Conservation (phyloP, 2,329 filamentous ascomycete species). For the Pseudocercospora crystallina region DNA sequence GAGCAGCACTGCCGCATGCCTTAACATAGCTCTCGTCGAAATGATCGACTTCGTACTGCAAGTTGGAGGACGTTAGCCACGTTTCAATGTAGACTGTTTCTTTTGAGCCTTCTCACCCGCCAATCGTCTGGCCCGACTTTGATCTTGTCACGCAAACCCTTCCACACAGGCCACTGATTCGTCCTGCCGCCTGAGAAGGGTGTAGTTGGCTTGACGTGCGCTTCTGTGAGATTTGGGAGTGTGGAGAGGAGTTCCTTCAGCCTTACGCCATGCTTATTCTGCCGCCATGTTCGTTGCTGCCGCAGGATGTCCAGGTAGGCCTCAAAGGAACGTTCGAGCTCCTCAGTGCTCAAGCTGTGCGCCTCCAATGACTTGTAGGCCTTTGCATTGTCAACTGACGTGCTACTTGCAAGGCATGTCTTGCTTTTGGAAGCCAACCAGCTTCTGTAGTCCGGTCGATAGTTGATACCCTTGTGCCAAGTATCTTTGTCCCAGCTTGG, state of each 20-base stretch:
- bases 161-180: constrained; percentile 22
- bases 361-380: neutral
- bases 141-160: constrained; percentile 12
- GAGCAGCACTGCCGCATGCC: constrained; percentile 16
- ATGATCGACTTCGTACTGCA: constrained; percentile 9
- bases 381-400: too few species aligned
- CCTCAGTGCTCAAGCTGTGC: constrained; percentile 16
- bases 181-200: constrained; percentile 12
- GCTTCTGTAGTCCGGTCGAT: constrained; percentile 9
- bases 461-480: constrained; percentile 11
- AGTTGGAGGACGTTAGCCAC: neutral
- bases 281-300: constrained; percentile 18
- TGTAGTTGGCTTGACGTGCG: constrained; percentile 14
- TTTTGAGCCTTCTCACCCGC: constrained; percentile 4
- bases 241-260: constrained; percentile 22
- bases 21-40: constrained; percentile 8
- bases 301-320: constrained; percentile 1
- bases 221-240: constrained; percentile 23
- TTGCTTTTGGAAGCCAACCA: constrained; percentile 3
- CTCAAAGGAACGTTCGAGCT: constrained; percentile 18
- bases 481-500: constrained; percentile 19
- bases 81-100: too few species aligned
- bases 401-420: too few species aligned
- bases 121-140: constrained; percentile 24
- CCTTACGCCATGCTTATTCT: constrained; percentile 10